These are phyloP conservation scores for Candida nemodendra DNA, from an alignment of 805 yeast genomes.

Conservation along the genomic window DNA sequence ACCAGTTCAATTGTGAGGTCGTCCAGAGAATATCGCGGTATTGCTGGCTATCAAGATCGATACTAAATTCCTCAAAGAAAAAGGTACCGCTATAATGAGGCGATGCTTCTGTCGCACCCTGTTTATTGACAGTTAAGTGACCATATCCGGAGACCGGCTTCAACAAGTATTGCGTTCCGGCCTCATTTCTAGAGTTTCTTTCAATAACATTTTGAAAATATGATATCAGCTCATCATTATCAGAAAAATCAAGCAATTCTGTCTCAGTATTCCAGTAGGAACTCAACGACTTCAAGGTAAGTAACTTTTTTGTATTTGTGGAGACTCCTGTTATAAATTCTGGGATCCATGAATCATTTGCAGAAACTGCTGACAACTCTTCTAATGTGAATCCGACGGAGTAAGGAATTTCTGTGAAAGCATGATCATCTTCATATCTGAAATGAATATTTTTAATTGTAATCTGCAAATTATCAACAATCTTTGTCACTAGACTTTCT, in stretches of 20 bases:
- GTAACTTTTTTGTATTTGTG: conserved; percentile 67
- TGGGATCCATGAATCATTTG: conserved; percentile 82
- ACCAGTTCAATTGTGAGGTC: conserved; percentile 78
- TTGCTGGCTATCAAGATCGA: conserved; percentile 80
- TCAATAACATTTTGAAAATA: conserved; percentile 47
- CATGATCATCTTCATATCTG: conserved; percentile 80
- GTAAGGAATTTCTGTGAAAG: conserved; percentile 72
- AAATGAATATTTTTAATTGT: conserved; percentile 89
- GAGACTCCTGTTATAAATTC: conserved; percentile 75
- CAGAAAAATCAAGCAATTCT: conserved; percentile 44
- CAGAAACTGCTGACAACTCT: conserved; percentile 88
- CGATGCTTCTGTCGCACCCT: conserved; percentile 61
- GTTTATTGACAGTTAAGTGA: conserved; percentile 73
- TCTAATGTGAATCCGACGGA: conserved; percentile 79
- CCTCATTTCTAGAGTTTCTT: conserved; percentile 23
- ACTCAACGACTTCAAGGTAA: conserved; percentile 71
- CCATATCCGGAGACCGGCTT: conserved; percentile 91
- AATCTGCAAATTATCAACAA: conserved; percentile 88
- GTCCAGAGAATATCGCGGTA: conserved; percentile 80
- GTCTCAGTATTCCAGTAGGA: conserved; percentile 82
- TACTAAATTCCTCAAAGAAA: conserved; percentile 84
- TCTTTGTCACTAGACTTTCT: conserved; percentile 82
- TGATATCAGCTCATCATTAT: conserved; percentile 47
- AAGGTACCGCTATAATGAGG: conserved; percentile 77
- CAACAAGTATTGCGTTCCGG: conserved; percentile 54